A percentile compares a stretch with the other conserved stretches of the same genome.
Evolutionary conservation across 2,329 filamentous ascomycete species (phyloP).

Genomic region (Cladosporium sp.): DNA sequence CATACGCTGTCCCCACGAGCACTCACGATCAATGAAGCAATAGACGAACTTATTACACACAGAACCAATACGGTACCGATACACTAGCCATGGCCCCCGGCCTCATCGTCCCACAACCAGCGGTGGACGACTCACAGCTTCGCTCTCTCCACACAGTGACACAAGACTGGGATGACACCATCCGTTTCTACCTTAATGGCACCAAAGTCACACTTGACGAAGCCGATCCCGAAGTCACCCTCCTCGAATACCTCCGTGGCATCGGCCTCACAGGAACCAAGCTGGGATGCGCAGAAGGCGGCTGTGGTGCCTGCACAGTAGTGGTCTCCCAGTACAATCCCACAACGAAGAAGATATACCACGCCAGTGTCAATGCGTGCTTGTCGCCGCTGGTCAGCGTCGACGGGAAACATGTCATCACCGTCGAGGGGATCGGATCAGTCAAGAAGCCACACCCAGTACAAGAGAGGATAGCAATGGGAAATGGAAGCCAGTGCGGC

Average conservation of each 20-base stretch:
- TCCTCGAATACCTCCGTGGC: slow-evolving; percentile 89
- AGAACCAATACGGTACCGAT: not conserved
- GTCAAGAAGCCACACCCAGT: slow-evolving; percentile 82
- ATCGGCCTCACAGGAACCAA: slow-evolving; percentile 95
- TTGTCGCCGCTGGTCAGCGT: slow-evolving; percentile 88
- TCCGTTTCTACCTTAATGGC: slow-evolving; percentile 93
- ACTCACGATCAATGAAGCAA: not conserved
- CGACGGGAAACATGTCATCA: slow-evolving; percentile 97
- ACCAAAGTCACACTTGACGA: slow-evolving; percentile 83
- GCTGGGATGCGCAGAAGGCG: slow-evolving; percentile 92
- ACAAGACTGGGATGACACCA: slow-evolving; percentile 77
- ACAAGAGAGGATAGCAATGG: slow-evolving; percentile 86
- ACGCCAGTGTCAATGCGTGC: slow-evolving; percentile 95
- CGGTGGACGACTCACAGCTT: slow-evolving; percentile 47
- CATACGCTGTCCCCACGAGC: not conserved
- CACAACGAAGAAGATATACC: slow-evolving; percentile 88
- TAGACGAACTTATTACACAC: not conserved
- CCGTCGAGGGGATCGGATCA: slow-evolving; percentile 91
- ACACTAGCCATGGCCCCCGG: slow-evolving; percentile 57
- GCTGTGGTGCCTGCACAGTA: slow-evolving; percentile 94
- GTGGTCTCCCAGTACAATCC: slow-evolving; percentile 93
- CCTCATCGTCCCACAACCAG: slow-evolving; percentile 48
- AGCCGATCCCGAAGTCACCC: slow-evolving; percentile 85
- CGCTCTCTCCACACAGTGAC: slow-evolving; percentile 63
- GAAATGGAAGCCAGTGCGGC: slow-evolving; percentile 89